Evolutionary conservation across 495 filamentous ascomycete genomes (phyloP).

Genomic region (Platismatia glauca): DNA sequence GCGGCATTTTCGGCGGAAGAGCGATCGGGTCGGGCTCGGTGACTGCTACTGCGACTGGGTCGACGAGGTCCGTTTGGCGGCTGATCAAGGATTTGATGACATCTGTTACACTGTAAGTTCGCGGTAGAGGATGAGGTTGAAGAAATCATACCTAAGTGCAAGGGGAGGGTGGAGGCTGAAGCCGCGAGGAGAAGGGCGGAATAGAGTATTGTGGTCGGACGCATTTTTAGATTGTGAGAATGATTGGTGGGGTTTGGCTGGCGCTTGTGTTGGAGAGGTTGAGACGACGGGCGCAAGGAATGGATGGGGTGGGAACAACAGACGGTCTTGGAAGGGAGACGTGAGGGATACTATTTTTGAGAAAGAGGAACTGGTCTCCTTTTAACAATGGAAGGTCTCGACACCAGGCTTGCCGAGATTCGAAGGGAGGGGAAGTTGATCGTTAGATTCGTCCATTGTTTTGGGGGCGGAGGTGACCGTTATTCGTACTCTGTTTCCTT

Average conservation of each 20-base stretch:
- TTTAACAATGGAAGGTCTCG: not conserved
- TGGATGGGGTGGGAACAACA: not conserved
- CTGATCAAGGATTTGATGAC: not conserved
- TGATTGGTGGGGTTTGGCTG: not conserved
- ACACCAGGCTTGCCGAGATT: not conserved
- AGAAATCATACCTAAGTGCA: not conserved
- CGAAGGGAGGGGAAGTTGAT: not conserved
- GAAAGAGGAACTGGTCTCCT: not conserved
- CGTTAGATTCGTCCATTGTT: not conserved
- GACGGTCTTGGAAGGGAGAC: not conserved
- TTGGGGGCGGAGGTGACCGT: too few relatives aligned
- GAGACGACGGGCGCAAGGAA: not conserved
- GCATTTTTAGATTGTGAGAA: not conserved
- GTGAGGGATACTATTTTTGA: not conserved
- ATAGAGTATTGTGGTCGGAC: not conserved
- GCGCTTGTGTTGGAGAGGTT: not conserved
- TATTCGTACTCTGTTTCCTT: not conserved
- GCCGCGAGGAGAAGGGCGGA: not conserved
- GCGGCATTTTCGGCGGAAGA: too few relatives aligned
- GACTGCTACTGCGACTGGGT: too few relatives aligned
- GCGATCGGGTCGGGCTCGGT: too few relatives aligned
- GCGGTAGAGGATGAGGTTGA: not conserved
- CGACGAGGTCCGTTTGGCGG: not conserved
- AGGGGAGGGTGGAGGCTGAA: not conserved
- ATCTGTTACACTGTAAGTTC: not conserved